phyloP scores from a whole-genome alignment of 129 eudicot species.

The Flaveria robusta region DNA sequence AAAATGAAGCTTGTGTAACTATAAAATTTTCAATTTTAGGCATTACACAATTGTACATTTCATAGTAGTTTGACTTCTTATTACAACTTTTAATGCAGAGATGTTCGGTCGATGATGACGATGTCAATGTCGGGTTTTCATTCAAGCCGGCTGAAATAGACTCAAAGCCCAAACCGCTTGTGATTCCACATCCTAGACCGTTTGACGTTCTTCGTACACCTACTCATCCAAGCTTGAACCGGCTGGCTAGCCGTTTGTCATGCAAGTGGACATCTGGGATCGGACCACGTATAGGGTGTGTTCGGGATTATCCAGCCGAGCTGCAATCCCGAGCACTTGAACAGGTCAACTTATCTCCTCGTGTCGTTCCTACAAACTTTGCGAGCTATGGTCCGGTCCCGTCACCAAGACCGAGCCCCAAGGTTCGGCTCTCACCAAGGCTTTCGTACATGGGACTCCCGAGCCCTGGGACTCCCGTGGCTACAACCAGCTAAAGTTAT shows the following conservation, averaged over 20 bases:
- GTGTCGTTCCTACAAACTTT: slow-evolving; percentile 42
- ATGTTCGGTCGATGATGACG: slow-evolving; percentile 77
- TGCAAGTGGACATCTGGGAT: slow-evolving; percentile 81
- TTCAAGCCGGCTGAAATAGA: slow-evolving; percentile 34
- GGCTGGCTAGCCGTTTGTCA: slow-evolving; percentile 61
- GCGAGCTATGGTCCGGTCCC: slow-evolving; percentile 78
- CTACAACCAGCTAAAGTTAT: slow-evolving; percentile 47
- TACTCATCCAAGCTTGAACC: slow-evolving; percentile 27
- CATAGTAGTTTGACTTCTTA: not conserved
- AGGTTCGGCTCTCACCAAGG: slow-evolving; percentile 71
- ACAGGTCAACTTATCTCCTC: slow-evolving; percentile 90
- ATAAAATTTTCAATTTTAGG: not conserved
- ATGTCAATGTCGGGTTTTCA: slow-evolving; percentile 51
- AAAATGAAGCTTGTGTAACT: no score
- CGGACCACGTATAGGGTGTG: slow-evolving; percentile 85
- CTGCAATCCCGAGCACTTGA: slow-evolving; percentile 93
- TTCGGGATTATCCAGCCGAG: slow-evolving; percentile 82
- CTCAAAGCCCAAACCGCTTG: slow-evolving; percentile 32
- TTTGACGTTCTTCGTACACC: slow-evolving; percentile 27
- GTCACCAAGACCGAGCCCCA: slow-evolving; percentile 91
- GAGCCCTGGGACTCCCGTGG: slow-evolving; percentile 77
- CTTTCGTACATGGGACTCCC: slow-evolving; percentile 86
- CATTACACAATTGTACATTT: not conserved
- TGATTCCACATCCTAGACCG: slow-evolving; percentile 25
- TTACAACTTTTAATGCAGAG: slow-evolving; percentile 47